Conservation (phyloP, 805 yeast genomes). For the Naumovozyma dairenensis region DNA sequence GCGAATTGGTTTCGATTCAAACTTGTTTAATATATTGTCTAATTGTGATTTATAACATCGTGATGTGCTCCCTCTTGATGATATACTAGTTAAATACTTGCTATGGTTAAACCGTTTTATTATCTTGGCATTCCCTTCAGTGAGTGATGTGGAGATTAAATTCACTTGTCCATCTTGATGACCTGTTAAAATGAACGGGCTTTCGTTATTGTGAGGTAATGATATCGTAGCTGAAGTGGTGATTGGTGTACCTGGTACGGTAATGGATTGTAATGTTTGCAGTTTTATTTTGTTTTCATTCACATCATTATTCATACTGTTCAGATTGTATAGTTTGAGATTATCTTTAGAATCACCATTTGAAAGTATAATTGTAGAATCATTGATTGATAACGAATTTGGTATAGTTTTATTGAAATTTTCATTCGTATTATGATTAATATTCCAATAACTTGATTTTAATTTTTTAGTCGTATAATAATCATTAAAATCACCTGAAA, state of each 20-base stretch:
- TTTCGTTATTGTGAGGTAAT: slow-evolving; percentile 6
- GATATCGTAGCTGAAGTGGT: slow-evolving; percentile 2
- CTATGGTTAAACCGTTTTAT: slow-evolving; percentile 70
- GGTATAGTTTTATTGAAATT: slow-evolving; percentile 5
- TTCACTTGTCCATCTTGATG: slow-evolving; percentile 70
- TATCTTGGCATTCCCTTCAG: slow-evolving; percentile 55
- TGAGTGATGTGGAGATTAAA: slow-evolving; percentile 45
- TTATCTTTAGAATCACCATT: slow-evolving; percentile 10
- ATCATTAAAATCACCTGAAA: slow-evolving; percentile 24
- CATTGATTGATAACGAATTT: slow-evolving; percentile 9
- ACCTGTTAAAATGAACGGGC: slow-evolving; percentile 46
- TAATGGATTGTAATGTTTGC: slow-evolving; percentile 15
- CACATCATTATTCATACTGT: background rate
- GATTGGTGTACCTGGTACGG: slow-evolving; percentile 20
- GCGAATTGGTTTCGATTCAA: too few species aligned
- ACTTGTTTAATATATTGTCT: too few species aligned
- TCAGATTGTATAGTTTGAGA: slow-evolving; percentile 13
- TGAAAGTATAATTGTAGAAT: slow-evolving; percentile 12
- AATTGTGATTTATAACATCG: too few species aligned
- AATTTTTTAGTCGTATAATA: slow-evolving; percentile 20
- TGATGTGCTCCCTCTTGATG: too few species aligned
- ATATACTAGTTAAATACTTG: slow-evolving; percentile 38
- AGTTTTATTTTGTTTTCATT: slow-evolving; percentile 6
- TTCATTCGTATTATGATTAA: slow-evolving; percentile 3
- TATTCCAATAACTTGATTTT: slow-evolving; percentile 19